These are phyloP conservation scores for Lactuca sativa DNA, from an alignment of 129 eudicot species.

Conservation along the genomic window DNA sequence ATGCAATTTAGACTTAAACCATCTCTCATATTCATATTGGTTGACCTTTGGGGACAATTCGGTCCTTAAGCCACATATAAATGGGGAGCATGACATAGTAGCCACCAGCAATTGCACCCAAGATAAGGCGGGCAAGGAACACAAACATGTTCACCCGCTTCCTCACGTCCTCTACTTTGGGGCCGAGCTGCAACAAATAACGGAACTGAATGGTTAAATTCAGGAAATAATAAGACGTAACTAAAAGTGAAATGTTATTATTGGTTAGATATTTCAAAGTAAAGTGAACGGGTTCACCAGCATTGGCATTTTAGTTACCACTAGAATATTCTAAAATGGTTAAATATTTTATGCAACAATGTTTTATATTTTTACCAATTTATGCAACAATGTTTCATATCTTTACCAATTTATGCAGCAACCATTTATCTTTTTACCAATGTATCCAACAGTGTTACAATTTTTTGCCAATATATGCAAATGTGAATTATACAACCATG, in stretches of 20 bases:
- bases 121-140: conserved; percentile 59
- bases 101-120: conserved; percentile 75
- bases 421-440: no score
- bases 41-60: conserved; percentile 44
- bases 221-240: no score
- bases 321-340: no score
- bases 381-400: no score
- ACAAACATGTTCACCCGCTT: conserved; percentile 68
- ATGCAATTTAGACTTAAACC: background rate
- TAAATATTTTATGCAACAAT: no score
- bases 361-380: no score
- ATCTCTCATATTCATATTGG: conserved; percentile 11
- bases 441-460: no score
- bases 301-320: no score
- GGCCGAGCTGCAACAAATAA: conserved; percentile 52
- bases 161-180: conserved; percentile 72
- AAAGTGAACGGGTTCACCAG: conserved; percentile 59
- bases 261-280: conserved; percentile 44
- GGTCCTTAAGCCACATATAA: conserved; percentile 60
- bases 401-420: no score
- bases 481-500: no score
- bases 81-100: conserved; percentile 65
- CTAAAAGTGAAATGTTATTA: background rate
- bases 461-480: no score
- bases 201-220: background rate